Conservation (phyloP, 768 basidiomycete species). For the Roridomyces roridus region DNA sequence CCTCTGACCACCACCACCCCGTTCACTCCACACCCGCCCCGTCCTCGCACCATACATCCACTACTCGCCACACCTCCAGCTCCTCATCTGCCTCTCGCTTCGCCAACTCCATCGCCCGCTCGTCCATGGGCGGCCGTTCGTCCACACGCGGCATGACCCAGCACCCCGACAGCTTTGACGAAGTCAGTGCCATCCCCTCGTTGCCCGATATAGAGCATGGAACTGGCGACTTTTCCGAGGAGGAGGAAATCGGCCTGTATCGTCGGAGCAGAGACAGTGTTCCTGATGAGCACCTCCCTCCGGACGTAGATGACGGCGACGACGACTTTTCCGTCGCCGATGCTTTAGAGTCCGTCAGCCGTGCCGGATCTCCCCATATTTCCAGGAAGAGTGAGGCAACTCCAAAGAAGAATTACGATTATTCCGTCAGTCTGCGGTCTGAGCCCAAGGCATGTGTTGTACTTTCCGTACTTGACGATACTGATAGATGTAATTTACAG, state of each 20-base stretch:
- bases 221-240: constrained; percentile 41
- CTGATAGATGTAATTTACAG: too few relatives aligned
- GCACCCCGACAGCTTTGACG: constrained; percentile 60
- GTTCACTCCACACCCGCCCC: constrained; percentile 72
- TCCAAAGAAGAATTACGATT: constrained; percentile 61
- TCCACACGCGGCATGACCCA: too few relatives aligned
- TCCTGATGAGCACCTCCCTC: constrained; percentile 59
- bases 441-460: constrained; percentile 59
- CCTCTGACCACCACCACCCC: constrained; percentile 48
- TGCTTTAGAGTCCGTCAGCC: constrained; percentile 62
- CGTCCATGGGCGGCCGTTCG: too few relatives aligned
- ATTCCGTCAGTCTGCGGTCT: constrained; percentile 63
- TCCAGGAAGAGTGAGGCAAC: constrained; percentile 46
- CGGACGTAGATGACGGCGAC: constrained; percentile 48
- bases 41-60: constrained; percentile 53
- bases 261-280: constrained; percentile 58
- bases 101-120: constrained; percentile 54
- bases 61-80: constrained; percentile 52
- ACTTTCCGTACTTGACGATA: not conserved
- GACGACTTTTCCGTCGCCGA: constrained; percentile 55
- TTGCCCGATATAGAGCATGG: constrained; percentile 46
- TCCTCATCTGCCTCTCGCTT: constrained; percentile 56
- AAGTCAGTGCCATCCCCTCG: constrained; percentile 59
- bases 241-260: constrained; percentile 42
- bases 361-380: constrained; percentile 57